Conservation (phyloP, 768 basidiomycete species). For the Psilocybe azurescens region DNA sequence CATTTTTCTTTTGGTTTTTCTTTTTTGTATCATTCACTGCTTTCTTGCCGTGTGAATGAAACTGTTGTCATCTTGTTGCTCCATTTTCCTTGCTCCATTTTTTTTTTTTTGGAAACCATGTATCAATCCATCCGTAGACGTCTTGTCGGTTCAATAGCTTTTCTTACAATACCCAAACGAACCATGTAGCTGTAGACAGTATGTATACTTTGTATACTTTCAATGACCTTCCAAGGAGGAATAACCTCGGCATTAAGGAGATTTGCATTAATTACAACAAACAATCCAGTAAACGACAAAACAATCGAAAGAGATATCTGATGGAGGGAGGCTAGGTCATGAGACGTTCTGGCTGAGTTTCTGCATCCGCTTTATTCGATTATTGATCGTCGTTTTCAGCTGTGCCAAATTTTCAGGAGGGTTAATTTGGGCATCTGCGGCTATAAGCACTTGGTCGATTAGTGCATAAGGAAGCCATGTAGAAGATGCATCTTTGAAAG, state of each 20-base stretch:
- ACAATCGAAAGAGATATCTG: neutral
- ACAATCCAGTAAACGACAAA: neutral
- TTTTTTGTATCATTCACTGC: constrained; percentile 10
- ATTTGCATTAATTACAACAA: neutral
- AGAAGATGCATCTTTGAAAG: constrained; percentile 54
- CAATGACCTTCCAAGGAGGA: constrained; percentile 8
- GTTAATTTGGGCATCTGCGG: constrained; percentile 58
- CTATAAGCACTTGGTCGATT: constrained; percentile 80
- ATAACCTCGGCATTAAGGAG: neutral
- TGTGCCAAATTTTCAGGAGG: constrained; percentile 54
- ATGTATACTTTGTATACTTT: constrained; percentile 14
- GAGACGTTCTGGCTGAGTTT: constrained; percentile 52
- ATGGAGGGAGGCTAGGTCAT: constrained; percentile 2
- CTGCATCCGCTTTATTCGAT: constrained; percentile 71
- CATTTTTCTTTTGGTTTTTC: constrained; percentile 20
- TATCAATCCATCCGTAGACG: constrained; percentile 18
- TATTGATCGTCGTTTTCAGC: constrained; percentile 64
- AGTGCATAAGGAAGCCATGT: constrained; percentile 87
- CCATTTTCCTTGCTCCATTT: constrained; percentile 18
- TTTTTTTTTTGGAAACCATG: constrained; percentile 21
- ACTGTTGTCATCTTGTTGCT: constrained; percentile 26
- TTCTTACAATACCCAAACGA: constrained; percentile 10
- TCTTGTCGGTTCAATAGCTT: constrained; percentile 3
- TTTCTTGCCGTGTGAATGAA: constrained; percentile 19
- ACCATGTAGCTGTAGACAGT: constrained; percentile 20